Conservation (phyloP, 129 eudicot species). For the Heracleum sosnowskyi region DNA sequence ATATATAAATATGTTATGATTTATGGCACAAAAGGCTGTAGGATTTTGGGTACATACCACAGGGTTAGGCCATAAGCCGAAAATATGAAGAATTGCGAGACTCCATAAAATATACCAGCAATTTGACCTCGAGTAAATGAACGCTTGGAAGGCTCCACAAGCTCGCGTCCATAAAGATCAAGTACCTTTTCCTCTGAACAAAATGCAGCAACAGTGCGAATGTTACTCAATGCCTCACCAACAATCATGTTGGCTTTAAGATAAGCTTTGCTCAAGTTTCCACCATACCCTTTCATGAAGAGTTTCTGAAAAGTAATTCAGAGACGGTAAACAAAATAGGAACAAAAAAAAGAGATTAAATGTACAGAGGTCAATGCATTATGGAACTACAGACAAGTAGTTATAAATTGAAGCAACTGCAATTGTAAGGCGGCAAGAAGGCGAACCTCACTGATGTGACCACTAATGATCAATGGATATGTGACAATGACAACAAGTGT, state of each 20-base stretch:
- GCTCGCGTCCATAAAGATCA: constrained; percentile 76
- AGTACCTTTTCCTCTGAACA: constrained; percentile 91
- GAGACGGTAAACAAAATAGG: background rate
- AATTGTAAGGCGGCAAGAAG: background rate
- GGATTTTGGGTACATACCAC: constrained; percentile 43
- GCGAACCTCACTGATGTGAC: constrained; percentile 93
- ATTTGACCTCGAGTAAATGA: constrained; percentile 89
- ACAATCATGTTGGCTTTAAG: constrained; percentile 99
- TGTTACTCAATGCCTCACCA: constrained; percentile 95
- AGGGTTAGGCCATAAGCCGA: constrained; percentile 92
- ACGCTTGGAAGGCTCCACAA: constrained; percentile 71
- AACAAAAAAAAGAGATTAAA: background rate
- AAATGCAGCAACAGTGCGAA: constrained; percentile 95
- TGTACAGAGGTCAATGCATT: background rate
- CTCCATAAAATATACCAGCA: constrained; percentile 85
- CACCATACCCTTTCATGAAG: constrained; percentile 97
- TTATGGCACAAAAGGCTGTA: background rate
- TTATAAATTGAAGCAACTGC: background rate
- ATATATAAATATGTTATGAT: background rate
- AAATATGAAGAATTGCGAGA: constrained; percentile 92
- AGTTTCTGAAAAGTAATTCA: constrained; percentile 57
- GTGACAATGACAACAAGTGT: constrained; percentile 81
- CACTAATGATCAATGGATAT: constrained; percentile 88
- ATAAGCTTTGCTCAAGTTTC: constrained; percentile 85
- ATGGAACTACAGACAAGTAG: background rate